Conservation (phyloP, 306 rosid genomes). For the Adenanthera pavonina region DNA sequence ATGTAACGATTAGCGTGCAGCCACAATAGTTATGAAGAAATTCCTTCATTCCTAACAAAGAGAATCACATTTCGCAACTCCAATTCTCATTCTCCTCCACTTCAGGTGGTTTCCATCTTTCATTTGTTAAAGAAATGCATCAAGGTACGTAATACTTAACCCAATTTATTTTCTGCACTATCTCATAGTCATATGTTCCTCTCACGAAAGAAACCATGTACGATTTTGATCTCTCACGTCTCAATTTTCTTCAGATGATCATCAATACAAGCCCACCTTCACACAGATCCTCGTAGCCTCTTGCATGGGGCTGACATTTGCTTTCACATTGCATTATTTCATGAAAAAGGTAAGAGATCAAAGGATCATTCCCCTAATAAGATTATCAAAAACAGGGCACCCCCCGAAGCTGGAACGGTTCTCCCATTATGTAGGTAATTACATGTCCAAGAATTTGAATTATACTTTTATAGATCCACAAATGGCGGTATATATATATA, state of each 20-base stretch:
- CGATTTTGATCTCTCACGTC: conserved; percentile 11
- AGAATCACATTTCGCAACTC: conserved; percentile 4
- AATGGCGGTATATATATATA: neutral
- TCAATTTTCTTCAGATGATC: conserved; percentile 48
- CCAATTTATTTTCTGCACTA: neutral
- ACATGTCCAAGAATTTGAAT: neutral
- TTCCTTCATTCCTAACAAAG: conserved; percentile 25
- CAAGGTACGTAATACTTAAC: conserved; percentile 43
- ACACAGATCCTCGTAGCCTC: conserved; percentile 58
- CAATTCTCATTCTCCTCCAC: conserved; percentile 3
- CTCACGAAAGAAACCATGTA: neutral
- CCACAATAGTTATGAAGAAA: conserved; percentile 36
- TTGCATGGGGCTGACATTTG: conserved; percentile 63
- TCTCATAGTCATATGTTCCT: neutral
- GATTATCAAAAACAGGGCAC: conserved; percentile 57
- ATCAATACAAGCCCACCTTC: conserved; percentile 54
- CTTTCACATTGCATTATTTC: conserved; percentile 54
- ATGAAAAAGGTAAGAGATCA: conserved; percentile 57
- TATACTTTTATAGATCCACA: conserved; percentile 7
- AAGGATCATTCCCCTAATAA: conserved; percentile 70
- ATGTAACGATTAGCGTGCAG: conserved; percentile 32
- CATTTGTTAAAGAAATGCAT: conserved; percentile 56
- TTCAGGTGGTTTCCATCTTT: conserved; percentile 34
- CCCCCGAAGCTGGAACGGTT: conserved; percentile 82
- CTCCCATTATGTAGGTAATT: conserved; percentile 92